phyloP scores from a whole-genome alignment of 208 protist species.

The Crithidia mellificae region DNA sequence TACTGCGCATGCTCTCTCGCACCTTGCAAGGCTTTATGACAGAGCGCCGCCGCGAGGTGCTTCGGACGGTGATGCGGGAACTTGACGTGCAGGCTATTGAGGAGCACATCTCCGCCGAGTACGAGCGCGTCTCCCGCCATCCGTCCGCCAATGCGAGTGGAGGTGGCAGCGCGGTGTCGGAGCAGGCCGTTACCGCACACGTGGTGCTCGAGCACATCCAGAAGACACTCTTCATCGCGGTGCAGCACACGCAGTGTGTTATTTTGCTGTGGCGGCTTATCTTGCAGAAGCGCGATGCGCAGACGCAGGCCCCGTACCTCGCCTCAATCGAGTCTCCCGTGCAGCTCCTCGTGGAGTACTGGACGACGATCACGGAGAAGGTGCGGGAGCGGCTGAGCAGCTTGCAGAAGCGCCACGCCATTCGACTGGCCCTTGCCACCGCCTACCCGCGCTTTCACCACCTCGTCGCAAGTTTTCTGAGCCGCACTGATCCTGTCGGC shows the following conservation, averaged over 20 bases:
- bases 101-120: conserved; percentile 41
- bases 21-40: conserved; percentile 65
- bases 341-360: conserved; percentile 72
- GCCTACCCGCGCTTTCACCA: conserved; percentile 56
- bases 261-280: conserved; percentile 71
- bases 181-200: conserved; percentile 34
- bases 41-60: conserved; percentile 73
- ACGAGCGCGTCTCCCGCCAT: conserved; percentile 14
- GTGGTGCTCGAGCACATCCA: conserved; percentile 55
- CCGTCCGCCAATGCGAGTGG: conserved; percentile 5
- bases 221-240: conserved; percentile 46
- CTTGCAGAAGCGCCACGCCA: conserved; percentile 53
- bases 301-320: conserved; percentile 45
- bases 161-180: conserved; percentile 19
- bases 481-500: conserved; percentile 25
- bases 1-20: conserved; percentile 52
- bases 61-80: conserved; percentile 64
- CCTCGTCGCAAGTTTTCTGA: conserved; percentile 57
- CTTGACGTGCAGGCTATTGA: conserved; percentile 57
- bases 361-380: conserved; percentile 60
- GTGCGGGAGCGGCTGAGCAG: conserved; percentile 55
- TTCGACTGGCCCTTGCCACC: conserved; percentile 43
- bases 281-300: conserved; percentile 47
- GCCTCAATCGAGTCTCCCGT: conserved; percentile 52
- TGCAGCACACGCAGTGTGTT: conserved; percentile 66